Conservation (phyloP, 345 rosid genomes). For the Euphorbia peplus region DNA sequence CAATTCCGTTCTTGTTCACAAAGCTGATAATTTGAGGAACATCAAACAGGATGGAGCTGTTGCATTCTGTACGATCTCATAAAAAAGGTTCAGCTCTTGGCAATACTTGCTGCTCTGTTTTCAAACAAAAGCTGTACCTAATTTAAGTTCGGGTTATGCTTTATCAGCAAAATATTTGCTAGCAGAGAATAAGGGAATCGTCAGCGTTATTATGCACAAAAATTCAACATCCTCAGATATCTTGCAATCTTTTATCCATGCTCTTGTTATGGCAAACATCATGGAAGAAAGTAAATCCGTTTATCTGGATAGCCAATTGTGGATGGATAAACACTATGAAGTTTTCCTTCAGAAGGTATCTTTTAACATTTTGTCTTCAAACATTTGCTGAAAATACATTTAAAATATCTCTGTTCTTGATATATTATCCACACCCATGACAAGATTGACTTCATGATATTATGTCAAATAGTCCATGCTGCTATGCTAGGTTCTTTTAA, state of each 20-base stretch:
- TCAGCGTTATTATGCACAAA: slow-evolving; percentile 58
- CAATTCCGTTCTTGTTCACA: neutral
- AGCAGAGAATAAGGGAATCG: slow-evolving; percentile 44
- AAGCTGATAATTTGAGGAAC: slow-evolving; percentile 20
- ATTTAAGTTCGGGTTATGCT: slow-evolving; percentile 9
- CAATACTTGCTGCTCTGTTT: neutral
- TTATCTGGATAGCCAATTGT: slow-evolving; percentile 50
- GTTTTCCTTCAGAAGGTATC: slow-evolving; percentile 63
- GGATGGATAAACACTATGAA: slow-evolving; percentile 73
- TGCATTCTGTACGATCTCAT: slow-evolving; percentile 35
- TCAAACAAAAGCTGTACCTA: slow-evolving; percentile 1
- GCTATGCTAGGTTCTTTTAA: neutral
- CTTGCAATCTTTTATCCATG: slow-evolving; percentile 72
- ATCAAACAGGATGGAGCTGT: slow-evolving; percentile 45
- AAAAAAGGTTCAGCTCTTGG: slow-evolving; percentile 39
- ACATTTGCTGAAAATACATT: neutral
- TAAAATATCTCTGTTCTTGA: neutral
- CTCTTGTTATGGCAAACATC: slow-evolving; percentile 50
- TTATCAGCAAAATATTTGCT: slow-evolving; percentile 62
- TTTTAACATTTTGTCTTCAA: slow-evolving; percentile 3
- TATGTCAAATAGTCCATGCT: neutral
- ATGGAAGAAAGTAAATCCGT: slow-evolving; percentile 23
- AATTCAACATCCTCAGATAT: slow-evolving; percentile 55
- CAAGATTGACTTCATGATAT: neutral
- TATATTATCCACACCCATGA: neutral